phyloP scores from a whole-genome alignment of 768 basidiomycete genomes.

The Obba rivulosa region DNA sequence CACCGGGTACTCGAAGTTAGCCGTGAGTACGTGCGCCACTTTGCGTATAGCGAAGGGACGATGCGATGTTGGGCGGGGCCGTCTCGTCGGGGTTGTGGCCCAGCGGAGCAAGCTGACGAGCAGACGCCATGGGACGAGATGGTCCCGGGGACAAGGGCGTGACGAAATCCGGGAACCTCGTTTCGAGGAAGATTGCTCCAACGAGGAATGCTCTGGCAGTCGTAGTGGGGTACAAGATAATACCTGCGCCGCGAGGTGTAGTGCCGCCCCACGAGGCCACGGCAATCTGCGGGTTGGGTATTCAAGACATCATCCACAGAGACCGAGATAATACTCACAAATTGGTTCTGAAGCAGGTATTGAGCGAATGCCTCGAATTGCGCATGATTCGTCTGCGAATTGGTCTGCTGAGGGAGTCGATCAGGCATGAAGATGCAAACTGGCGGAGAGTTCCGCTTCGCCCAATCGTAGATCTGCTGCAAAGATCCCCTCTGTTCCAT shows the following conservation, averaged over 20 bases:
- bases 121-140: background rate
- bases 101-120: conserved; percentile 8
- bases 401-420: conserved; percentile 44
- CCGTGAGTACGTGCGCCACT: background rate
- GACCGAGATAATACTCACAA: conserved; percentile 32
- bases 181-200: conserved; percentile 19
- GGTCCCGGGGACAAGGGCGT: background rate
- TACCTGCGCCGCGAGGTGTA: conserved; percentile 40
- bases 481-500: conserved; percentile 35
- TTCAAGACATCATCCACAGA: conserved; percentile 8
- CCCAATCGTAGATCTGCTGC: conserved; percentile 46
- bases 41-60: conserved; percentile 15
- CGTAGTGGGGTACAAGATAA: conserved; percentile 25
- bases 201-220: conserved; percentile 22
- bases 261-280: conserved; percentile 48
- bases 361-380: conserved; percentile 52
- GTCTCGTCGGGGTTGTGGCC: conserved; percentile 12
- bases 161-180: conserved; percentile 20
- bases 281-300: conserved; percentile 35
- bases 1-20: conserved; percentile 1
- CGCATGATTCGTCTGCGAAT: conserved; percentile 45
- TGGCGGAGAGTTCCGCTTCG: conserved; percentile 35
- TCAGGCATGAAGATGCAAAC: conserved; percentile 63
- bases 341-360: conserved; percentile 45
- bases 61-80: conserved; percentile 18